Conservation (phyloP, 495 filamentous ascomycete genomes). For the Delitschia confertaspora region DNA sequence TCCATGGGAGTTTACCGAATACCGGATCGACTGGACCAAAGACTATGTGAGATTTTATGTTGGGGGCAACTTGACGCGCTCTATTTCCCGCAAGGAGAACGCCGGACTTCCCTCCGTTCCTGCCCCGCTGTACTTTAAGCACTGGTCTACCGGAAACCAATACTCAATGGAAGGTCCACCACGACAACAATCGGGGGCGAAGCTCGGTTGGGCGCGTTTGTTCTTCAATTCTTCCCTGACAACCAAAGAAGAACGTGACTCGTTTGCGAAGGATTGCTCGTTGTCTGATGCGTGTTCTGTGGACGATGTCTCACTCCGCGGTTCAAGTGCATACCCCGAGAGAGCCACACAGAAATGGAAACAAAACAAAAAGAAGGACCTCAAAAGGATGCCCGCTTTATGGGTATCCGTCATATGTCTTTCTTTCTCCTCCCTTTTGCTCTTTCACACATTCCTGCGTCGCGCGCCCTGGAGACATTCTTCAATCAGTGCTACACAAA, state of each 20-base stretch:
- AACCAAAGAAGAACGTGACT: constrained; percentile 23
- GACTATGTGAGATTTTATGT: constrained; percentile 33
- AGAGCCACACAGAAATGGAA: constrained; percentile 28
- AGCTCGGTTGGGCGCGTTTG: constrained; percentile 35
- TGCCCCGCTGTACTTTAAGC: constrained; percentile 33
- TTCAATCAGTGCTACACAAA: too few species aligned
- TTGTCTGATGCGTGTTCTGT: constrained; percentile 30
- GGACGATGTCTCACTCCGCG: constrained; percentile 33
- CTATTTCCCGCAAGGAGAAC: constrained; percentile 19
- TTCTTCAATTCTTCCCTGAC: constrained; percentile 39
- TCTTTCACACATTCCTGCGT: constrained; percentile 24
- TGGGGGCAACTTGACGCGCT: constrained; percentile 23
- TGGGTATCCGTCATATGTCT: constrained; percentile 23
- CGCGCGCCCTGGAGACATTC: constrained; percentile 16
- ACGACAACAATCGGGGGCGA: constrained; percentile 24
- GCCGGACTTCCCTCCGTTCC: constrained; percentile 30
- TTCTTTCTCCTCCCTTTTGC: constrained; percentile 20
- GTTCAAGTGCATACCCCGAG: constrained; percentile 24
- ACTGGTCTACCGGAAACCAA: constrained; percentile 36
- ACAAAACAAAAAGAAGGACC: constrained; percentile 13
- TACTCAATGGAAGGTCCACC: constrained; percentile 36
- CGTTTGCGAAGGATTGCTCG: constrained; percentile 28
- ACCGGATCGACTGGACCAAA: constrained; percentile 37
- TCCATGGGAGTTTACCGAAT: constrained; percentile 36
- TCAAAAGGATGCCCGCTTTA: constrained; percentile 20